These are phyloP conservation scores for Ceriops decandra DNA, from an alignment of 345 rosid genomes.

Conservation along the genomic window DNA sequence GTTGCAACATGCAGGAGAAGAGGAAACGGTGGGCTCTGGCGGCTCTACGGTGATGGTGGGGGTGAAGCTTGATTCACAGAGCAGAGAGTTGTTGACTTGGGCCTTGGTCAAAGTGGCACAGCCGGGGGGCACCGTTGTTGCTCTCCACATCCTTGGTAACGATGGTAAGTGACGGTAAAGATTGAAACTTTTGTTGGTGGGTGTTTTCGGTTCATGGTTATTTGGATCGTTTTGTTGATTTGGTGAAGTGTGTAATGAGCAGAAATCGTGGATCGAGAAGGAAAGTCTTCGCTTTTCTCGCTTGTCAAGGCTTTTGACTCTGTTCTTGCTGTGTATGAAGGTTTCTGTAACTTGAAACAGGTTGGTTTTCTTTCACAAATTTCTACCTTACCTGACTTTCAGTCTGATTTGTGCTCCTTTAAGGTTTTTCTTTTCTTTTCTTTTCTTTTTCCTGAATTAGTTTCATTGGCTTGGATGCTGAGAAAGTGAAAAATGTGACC, in stretches of 20 bases:
- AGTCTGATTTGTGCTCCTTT: constrained; percentile 6
- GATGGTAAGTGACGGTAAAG: constrained; percentile 18
- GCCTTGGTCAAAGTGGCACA: constrained; percentile 33
- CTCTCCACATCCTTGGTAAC: constrained; percentile 26
- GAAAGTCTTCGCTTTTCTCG: constrained; percentile 30
- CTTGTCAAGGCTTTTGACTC: constrained; percentile 34
- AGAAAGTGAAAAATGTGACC: not conserved
- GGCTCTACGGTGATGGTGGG: constrained; percentile 33
- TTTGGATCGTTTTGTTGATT: constrained; percentile 12
- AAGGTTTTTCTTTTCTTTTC: not conserved
- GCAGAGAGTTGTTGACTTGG: constrained; percentile 34
- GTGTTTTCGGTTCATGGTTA: not conserved
- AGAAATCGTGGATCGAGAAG: constrained; percentile 30
- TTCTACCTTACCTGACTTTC: not conserved
- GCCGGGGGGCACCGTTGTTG: constrained; percentile 30
- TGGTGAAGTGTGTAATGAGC: constrained; percentile 10
- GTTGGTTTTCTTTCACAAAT: constrained; percentile 9
- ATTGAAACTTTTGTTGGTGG: not conserved
- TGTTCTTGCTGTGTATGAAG: constrained; percentile 35
- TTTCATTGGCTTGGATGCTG: constrained; percentile 8
- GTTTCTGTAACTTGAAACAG: constrained; percentile 37
- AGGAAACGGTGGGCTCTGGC: constrained; percentile 26
- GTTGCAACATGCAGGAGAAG: constrained; percentile 31
- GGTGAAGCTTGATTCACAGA: constrained; percentile 23
- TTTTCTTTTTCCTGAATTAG: not conserved